Percentiles rank a stretch among this genome's conserved stretches.
phyloP scores from a whole-genome alignment of 1,139 yeast genomes.

The Candida buenavistaensis region DNA sequence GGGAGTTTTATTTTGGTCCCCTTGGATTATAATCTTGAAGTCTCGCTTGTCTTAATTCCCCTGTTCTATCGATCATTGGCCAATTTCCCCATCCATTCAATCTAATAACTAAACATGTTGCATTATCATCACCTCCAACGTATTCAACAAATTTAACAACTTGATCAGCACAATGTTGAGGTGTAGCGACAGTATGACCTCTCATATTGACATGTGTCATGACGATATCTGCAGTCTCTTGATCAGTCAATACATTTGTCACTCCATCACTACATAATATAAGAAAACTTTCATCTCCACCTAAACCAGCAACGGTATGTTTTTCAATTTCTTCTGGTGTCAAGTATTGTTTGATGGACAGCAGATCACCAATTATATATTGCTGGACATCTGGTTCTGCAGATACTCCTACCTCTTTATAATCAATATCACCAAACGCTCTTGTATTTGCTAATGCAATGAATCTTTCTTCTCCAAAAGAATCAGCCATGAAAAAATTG shows the following conservation, averaged over 20 bases:
- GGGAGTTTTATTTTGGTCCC: slow-evolving; percentile 16
- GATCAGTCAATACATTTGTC: slow-evolving; percentile 77
- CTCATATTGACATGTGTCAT: slow-evolving; percentile 67
- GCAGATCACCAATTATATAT: slow-evolving; percentile 57
- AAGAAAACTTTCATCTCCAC: slow-evolving; percentile 82
- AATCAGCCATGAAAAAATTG: slow-evolving; percentile 77
- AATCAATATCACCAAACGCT: slow-evolving; percentile 84
- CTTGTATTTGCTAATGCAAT: slow-evolving; percentile 87
- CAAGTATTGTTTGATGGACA: slow-evolving; percentile 32
- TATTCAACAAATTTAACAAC: slow-evolving; percentile 81
- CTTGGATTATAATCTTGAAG: slow-evolving; percentile 52
- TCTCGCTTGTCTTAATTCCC: slow-evolving; percentile 72
- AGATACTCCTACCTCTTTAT: slow-evolving; percentile 78
- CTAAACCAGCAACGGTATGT: slow-evolving; percentile 51
- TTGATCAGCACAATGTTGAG: slow-evolving; percentile 84
- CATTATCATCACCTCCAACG: slow-evolving; percentile 91
- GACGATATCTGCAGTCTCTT: slow-evolving; percentile 85
- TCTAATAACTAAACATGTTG: slow-evolving; percentile 81
- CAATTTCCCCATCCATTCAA: slow-evolving; percentile 93
- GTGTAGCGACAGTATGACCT: slow-evolving; percentile 73
- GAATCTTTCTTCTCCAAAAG: slow-evolving; percentile 91
- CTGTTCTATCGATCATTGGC: slow-evolving; percentile 83
- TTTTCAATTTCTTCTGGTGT: slow-evolving; percentile 39
- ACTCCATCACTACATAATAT: slow-evolving; percentile 86
- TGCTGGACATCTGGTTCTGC: slow-evolving; percentile 90